These are phyloP conservation scores for Antonospora locustae DNA, from an alignment of 371 early-diverging fungal genomes.

Conservation along the genomic window DNA sequence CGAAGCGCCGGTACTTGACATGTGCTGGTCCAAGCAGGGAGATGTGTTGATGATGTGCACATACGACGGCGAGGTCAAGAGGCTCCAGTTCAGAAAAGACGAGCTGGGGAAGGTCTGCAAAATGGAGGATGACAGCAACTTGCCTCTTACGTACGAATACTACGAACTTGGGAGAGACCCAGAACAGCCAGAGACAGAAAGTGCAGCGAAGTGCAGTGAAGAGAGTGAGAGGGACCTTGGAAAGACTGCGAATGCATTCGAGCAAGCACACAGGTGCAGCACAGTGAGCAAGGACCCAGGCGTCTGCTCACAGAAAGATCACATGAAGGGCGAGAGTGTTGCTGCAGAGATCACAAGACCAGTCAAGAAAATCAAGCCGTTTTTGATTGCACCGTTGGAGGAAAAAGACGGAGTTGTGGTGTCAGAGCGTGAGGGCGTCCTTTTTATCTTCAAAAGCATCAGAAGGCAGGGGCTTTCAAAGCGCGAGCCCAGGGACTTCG, in stretches of 20 bases:
- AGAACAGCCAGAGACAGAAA: not conserved
- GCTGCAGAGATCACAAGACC: not conserved
- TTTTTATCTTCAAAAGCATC: constrained; percentile 3
- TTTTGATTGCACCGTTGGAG: constrained; percentile 21
- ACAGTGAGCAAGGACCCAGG: not conserved
- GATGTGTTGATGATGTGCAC: constrained; percentile 36
- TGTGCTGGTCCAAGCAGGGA: constrained; percentile 45
- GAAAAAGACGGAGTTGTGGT: not conserved
- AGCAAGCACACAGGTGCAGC: not conserved
- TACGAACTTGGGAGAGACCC: not conserved
- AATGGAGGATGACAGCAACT: not conserved
- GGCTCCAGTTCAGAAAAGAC: constrained; percentile 32
- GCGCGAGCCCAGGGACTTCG: constrained; percentile 1
- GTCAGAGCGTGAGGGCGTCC: constrained; percentile 9
- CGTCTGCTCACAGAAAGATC: too few species aligned
- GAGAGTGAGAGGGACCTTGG: not conserved
- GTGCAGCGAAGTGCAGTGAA: not conserved
- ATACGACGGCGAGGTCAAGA: constrained; percentile 51
- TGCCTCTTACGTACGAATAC: not conserved
- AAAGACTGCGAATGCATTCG: not conserved
- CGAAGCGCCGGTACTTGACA: constrained; percentile 49
- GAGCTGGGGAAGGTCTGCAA: constrained; percentile 5
- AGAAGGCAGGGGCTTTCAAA: not conserved
- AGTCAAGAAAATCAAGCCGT: constrained; percentile 29
- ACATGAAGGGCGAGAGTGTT: too few species aligned